These are phyloP conservation scores for Plicaturopsis crispa DNA, from an alignment of 768 basidiomycete species.

Conservation along the genomic window DNA sequence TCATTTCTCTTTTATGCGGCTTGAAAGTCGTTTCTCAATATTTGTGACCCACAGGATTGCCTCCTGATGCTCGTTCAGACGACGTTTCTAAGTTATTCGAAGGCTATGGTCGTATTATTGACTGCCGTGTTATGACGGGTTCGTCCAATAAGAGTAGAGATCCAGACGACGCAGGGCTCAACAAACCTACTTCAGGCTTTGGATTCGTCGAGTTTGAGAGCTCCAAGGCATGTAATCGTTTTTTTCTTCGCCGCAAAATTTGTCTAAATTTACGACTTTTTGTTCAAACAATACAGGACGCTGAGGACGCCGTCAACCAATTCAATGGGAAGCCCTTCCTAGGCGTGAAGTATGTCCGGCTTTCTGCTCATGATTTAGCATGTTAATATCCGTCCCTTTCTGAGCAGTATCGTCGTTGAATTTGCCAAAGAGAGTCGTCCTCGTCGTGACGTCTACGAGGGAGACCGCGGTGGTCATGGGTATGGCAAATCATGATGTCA, in stretches of 20 bases:
- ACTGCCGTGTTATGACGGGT: slow-evolving; percentile 95
- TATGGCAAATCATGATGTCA: slow-evolving; percentile 19
- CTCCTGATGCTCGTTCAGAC: slow-evolving; percentile 73
- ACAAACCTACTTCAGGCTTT: slow-evolving; percentile 50
- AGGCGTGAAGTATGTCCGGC: slow-evolving; percentile 63
- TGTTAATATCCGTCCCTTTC: neutral
- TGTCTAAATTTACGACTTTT: neutral
- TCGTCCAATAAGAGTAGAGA: slow-evolving; percentile 20
- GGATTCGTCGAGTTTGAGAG: slow-evolving; percentile 97
- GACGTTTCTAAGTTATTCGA: slow-evolving; percentile 88
- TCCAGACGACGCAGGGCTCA: slow-evolving; percentile 12
- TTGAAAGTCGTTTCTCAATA: slow-evolving; percentile 2
- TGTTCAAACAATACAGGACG: slow-evolving; percentile 52
- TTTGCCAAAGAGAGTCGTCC: slow-evolving; percentile 91
- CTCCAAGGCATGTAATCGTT: slow-evolving; percentile 43
- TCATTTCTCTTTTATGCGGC: slow-evolving; percentile 2
- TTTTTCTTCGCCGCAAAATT: slow-evolving; percentile 1
- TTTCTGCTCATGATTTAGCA: neutral
- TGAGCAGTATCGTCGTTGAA: slow-evolving; percentile 83
- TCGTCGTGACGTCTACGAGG: slow-evolving; percentile 69
- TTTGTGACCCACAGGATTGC: slow-evolving; percentile 48
- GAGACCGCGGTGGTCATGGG: slow-evolving; percentile 45
- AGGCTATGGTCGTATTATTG: slow-evolving; percentile 80
- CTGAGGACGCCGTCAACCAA: slow-evolving; percentile 85
- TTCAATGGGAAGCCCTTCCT: slow-evolving; percentile 87